These are phyloP conservation scores for Xylaria digitata DNA, from an alignment of 2,329 filamentous ascomycete genomes.

Conservation along the genomic window DNA sequence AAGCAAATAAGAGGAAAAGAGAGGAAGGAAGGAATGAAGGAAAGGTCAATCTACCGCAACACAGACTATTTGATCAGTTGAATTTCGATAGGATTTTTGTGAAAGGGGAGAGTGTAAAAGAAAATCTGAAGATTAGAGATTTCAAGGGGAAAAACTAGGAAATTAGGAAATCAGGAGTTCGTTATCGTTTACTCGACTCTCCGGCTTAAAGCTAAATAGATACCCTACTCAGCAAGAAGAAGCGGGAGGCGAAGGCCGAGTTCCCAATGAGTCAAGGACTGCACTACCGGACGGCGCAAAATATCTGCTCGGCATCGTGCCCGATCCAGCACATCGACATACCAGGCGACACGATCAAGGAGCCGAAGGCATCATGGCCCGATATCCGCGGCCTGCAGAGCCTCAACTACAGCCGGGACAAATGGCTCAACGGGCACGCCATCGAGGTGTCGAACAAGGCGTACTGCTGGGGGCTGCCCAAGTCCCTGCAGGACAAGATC, in stretches of 20 bases:
- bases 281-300: constrained; percentile 17
- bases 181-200: too few species aligned
- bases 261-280: constrained; percentile 20
- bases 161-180: background rate
- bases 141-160: too few species aligned
- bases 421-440: constrained; percentile 38
- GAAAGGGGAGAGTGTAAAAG: too few species aligned
- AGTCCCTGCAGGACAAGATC: constrained; percentile 28
- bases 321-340: constrained; percentile 29
- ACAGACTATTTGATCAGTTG: too few species aligned
- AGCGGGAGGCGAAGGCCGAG: background rate
- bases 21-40: background rate
- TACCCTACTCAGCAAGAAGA: too few species aligned
- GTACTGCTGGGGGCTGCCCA: constrained; percentile 28
- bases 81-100: too few species aligned
- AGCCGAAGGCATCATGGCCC: constrained; percentile 31
- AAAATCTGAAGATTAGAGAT: background rate
- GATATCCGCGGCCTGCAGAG: constrained; percentile 39
- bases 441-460: constrained; percentile 34
- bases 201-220: background rate
- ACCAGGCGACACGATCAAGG: constrained; percentile 1
- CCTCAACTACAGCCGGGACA: constrained; percentile 34
- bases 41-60: background rate
- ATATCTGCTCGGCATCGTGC: constrained; percentile 29
- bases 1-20: background rate